Evolutionary conservation across 2,329 filamentous ascomycete species (phyloP), one percentile per base, ranked within the genome.

Genomic region (Venturia aucupariae): DNA sequence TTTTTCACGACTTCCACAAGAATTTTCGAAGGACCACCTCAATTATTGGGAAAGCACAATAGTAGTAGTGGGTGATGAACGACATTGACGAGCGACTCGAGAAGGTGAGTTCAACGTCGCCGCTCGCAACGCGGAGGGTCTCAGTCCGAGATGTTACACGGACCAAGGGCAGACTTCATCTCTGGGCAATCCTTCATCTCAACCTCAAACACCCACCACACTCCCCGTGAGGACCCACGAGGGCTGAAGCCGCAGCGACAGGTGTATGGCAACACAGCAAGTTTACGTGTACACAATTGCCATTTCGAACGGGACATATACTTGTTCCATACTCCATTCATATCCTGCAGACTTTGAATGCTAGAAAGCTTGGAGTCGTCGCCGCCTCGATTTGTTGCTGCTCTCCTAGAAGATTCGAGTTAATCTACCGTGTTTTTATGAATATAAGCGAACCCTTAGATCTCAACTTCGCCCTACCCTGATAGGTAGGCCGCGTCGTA

Each of bases 401-500:
- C 22, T 24, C 19, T 46, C 17, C 5, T n/a, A 22, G 44, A 8
- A 19, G 7, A 7, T 24, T 24, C 4, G 2, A 24, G 19, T 8
- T 22, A 8, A 22, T 8, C 3, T 48, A 22, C 22, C 46, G 22
- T 27, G 1, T 10, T 27, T 19, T 4, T 2, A 10, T 27, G 27
- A 51, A 51, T 51, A 51, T 51, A 51, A 51, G 2, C 15, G 10
- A 51, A 22, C 46, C 46, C 46, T 27, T 24, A 22, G 22, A 15
- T 11, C 46, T 35, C 35, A 4, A 35, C 15, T 57, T 35, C 51
- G 8, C 4, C 30, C 19, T 8, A 11, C 27, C 15, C 35, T 57
- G 51, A 57, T 57, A 57, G 51, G 51, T 57, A 57, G 51, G 51
- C 27, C 15, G 51, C 51, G 19, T 57, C 51, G 51, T 57, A 35